These are phyloP conservation scores for Quambalaria eucalypti DNA, from an alignment of 1,284 basidiomycete species.

Conservation along the genomic window DNA sequence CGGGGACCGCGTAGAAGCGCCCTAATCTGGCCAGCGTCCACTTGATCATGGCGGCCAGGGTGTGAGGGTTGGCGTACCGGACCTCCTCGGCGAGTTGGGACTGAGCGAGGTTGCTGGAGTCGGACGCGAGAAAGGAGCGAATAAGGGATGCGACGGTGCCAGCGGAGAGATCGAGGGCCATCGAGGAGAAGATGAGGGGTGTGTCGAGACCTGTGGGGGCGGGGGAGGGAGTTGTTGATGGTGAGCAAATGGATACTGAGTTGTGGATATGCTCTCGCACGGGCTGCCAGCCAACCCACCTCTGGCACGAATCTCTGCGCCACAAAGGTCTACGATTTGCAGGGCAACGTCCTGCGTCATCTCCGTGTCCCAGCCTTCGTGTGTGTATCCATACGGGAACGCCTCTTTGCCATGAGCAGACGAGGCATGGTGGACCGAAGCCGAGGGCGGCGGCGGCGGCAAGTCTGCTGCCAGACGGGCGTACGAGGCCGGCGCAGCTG, in stretches of 20 bases:
- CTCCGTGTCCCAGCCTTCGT: slow-evolving; percentile 25
- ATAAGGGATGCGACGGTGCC: slow-evolving; percentile 27
- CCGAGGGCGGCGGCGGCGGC: not conserved
- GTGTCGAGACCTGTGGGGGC: slow-evolving; percentile 25
- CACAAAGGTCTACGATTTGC: slow-evolving; percentile 25
- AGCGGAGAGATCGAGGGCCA: slow-evolving; percentile 40
- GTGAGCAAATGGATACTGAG: too few relatives aligned
- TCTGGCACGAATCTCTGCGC: slow-evolving; percentile 28
- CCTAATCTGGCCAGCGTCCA: slow-evolving; percentile 43
- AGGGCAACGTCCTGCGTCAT: slow-evolving; percentile 19
- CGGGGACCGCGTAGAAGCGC: slow-evolving; percentile 32
- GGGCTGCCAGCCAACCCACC: slow-evolving; percentile 5
- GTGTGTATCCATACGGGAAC: slow-evolving; percentile 32
- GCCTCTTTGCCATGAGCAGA: slow-evolving; percentile 1
- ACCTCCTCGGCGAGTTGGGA: not conserved
- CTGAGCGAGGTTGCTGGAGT: not conserved
- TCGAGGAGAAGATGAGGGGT: slow-evolving; percentile 42
- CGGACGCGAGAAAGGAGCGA: slow-evolving; percentile 11
- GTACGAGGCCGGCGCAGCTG: not conserved
- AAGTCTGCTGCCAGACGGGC: not conserved
- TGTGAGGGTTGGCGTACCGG: slow-evolving; percentile 37
- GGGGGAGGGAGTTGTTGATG: not conserved
- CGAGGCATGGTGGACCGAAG: not conserved
- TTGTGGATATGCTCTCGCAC: not conserved
- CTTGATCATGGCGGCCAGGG: slow-evolving; percentile 43